A percentile compares a stretch with the other conserved stretches of the same genome.
These are phyloP conservation scores for Lactarius quietus DNA, from an alignment of 768 basidiomycete genomes.

Conservation along the genomic window DNA sequence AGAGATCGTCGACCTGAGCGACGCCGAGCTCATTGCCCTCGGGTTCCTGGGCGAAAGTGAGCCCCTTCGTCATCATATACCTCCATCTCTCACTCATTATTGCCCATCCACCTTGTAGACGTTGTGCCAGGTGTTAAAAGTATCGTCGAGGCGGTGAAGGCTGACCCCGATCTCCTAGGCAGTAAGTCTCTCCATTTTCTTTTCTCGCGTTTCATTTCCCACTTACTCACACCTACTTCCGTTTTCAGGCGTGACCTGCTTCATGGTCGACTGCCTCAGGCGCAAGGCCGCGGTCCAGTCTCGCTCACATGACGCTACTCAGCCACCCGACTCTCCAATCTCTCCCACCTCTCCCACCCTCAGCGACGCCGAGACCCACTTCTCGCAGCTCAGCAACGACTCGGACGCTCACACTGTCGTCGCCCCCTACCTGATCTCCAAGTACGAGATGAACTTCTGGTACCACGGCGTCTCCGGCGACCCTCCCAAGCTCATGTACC, in stretches of 20 bases:
- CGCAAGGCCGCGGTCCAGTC: conserved; percentile 15
- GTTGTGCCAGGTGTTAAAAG: conserved; percentile 21
- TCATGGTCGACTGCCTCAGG: conserved; percentile 31
- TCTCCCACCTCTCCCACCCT: conserved; percentile 17
- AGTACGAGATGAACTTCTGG: conserved; percentile 34
- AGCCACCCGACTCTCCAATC: no score
- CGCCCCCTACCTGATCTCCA: conserved; percentile 26
- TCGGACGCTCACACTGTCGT: conserved; percentile 25
- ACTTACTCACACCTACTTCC: conserved; percentile 25
- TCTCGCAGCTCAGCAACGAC: conserved; percentile 12
- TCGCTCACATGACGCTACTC: background rate
- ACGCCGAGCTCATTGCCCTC: conserved; percentile 21
- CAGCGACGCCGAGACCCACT: conserved; percentile 19
- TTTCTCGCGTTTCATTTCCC: conserved; percentile 31
- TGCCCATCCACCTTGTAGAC: conserved; percentile 29
- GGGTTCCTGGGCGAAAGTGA: conserved; percentile 27
- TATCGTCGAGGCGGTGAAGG: conserved; percentile 29
- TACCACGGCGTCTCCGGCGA: conserved; percentile 33
- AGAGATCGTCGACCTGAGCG: conserved; percentile 31
- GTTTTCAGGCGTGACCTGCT: conserved; percentile 33
- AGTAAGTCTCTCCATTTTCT: conserved; percentile 28
- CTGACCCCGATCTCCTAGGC: conserved; percentile 26
- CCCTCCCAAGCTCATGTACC: conserved; percentile 34
- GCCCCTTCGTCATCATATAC: conserved; percentile 22
- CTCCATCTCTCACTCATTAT: conserved; percentile 25